Conservation (phyloP, 2,329 filamentous ascomycete genomes). For the Leptosphaerulina australis region DNA sequence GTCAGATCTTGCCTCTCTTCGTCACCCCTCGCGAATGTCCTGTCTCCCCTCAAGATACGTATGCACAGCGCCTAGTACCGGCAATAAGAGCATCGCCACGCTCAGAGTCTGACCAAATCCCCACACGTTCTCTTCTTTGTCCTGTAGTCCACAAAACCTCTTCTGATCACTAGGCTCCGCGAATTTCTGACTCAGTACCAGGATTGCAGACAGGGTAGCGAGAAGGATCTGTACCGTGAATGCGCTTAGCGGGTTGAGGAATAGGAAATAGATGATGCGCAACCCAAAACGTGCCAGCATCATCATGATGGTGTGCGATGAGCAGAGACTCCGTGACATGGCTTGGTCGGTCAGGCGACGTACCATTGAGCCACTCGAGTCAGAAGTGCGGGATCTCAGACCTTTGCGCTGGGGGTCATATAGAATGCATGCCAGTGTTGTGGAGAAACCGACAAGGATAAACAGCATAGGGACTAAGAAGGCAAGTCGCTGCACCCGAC, state of each 20-base stretch:
- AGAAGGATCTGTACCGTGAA: conserved; percentile 38
- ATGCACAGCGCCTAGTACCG: conserved; percentile 34
- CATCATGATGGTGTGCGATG: neutral
- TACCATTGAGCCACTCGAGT: conserved; percentile 10
- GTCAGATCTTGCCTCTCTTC: too few species aligned
- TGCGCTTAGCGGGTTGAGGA: conserved; percentile 36
- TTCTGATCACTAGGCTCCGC: conserved; percentile 25
- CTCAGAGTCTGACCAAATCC: conserved; percentile 42
- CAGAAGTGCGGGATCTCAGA: conserved; percentile 2
- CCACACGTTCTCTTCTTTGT: conserved; percentile 36
- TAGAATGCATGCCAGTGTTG: conserved; percentile 37
- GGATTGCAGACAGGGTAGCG: conserved; percentile 28
- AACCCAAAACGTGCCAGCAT: conserved; percentile 23
- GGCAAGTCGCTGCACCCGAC: conserved; percentile 26
- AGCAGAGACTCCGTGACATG: neutral
- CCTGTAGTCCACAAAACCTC: conserved; percentile 33
- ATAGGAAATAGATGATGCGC: conserved; percentile 28
- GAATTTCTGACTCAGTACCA: conserved; percentile 41
- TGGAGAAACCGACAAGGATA: conserved; percentile 39
- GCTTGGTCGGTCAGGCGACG: conserved; percentile 17
- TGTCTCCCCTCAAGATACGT: conserved; percentile 38
- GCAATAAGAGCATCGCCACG: conserved; percentile 38
- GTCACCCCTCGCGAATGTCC: conserved; percentile 22
- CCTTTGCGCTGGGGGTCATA: conserved; percentile 24
- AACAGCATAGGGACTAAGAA: conserved; percentile 36